Conservation (phyloP, 2,329 filamentous ascomycete species). For the Penicillium digitatum region DNA sequence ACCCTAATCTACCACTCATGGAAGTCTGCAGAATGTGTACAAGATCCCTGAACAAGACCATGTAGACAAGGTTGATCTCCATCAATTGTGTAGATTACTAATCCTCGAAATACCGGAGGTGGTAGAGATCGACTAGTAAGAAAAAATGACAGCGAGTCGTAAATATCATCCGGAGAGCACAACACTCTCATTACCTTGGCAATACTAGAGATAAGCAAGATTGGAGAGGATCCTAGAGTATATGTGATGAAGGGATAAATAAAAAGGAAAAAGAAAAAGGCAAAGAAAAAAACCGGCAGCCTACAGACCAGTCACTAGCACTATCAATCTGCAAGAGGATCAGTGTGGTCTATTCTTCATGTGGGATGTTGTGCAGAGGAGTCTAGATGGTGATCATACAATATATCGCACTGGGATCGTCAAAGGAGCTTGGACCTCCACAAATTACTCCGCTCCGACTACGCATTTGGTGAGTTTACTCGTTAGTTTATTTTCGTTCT, state of each 20-base stretch:
- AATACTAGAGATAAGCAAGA: neutral
- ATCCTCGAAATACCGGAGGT: slow-evolving; percentile 9
- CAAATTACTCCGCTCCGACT: slow-evolving; percentile 11
- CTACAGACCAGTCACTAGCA: slow-evolving; percentile 12
- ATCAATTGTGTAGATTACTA: slow-evolving; percentile 13
- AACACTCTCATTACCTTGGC: slow-evolving; percentile 5
- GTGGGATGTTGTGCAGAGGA: slow-evolving; percentile 24
- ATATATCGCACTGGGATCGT: slow-evolving; percentile 14
- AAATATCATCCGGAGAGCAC: slow-evolving; percentile 15
- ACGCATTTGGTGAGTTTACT: neutral
- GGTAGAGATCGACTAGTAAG: slow-evolving; percentile 15
- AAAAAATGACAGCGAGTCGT: slow-evolving; percentile 1
- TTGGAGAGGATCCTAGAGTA: neutral
- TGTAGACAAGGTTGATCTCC: slow-evolving; percentile 16
- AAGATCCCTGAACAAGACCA: slow-evolving; percentile 22
- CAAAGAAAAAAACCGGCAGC: neutral
- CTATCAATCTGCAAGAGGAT: slow-evolving; percentile 10
- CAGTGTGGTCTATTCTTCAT: slow-evolving; percentile 10
- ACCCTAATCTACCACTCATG: slow-evolving; percentile 14
- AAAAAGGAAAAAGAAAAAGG: neutral
- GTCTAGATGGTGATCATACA: slow-evolving; percentile 16
- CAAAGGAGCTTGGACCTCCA: slow-evolving; percentile 22
- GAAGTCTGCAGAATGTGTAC: neutral
- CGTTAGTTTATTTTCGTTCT: slow-evolving; percentile 1
- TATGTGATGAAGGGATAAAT: neutral